Conservation (phyloP, 2,329 filamentous ascomycete genomes). For the Aspergillus quadrilineatus region DNA sequence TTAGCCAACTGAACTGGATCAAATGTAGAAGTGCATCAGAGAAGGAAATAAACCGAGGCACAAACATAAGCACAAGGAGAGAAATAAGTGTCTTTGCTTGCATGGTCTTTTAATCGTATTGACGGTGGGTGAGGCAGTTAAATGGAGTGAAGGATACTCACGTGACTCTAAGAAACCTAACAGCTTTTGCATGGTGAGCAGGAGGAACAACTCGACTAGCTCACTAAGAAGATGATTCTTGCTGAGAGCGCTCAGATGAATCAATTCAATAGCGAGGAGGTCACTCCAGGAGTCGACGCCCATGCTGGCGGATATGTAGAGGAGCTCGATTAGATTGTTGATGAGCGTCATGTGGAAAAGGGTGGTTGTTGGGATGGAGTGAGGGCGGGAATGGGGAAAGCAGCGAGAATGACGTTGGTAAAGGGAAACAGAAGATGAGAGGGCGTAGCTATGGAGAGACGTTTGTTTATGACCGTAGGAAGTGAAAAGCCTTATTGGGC, state of each 20-base stretch:
- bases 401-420: no score
- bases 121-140: not conserved
- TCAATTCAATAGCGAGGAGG: not conserved
- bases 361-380: not conserved
- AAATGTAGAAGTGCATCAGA: no score
- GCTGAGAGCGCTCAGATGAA: not conserved
- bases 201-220: not conserved
- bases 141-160: slow-evolving; percentile 10
- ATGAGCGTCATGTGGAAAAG: not conserved
- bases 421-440: no score
- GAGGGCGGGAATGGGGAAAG: no score
- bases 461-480: not conserved
- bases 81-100: no score
- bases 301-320: not conserved
- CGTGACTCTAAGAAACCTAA: slow-evolving; percentile 23
- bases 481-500: not conserved
- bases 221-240: not conserved
- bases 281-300: not conserved
- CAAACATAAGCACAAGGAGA: no score
- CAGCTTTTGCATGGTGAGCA: slow-evolving; percentile 6
- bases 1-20: no score
- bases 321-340: not conserved
- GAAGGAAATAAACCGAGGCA: no score
- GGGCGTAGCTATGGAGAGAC: not conserved
- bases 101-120: no score